A percentile compares a stretch with the other conserved stretches of the same genome.
Evolutionary conservation across 2,329 filamentous ascomycete species (phyloP).

Genomic region (Colletotrichum agaves): DNA sequence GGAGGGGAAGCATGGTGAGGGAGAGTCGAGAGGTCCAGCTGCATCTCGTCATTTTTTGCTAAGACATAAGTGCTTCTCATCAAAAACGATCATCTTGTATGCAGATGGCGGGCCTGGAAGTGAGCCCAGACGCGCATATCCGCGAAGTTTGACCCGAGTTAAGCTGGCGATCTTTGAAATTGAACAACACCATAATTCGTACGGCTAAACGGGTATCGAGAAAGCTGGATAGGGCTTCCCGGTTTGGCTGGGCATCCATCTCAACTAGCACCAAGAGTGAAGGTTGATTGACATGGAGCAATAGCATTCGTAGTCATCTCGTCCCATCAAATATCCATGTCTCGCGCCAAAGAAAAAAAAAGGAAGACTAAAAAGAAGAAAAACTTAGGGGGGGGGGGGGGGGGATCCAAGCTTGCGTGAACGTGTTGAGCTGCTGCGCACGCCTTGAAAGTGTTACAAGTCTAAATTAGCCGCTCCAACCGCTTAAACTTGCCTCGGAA

Average conservation of each 20-base stretch:
- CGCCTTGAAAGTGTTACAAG: conserved; percentile 35
- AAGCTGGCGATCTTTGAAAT: neutral
- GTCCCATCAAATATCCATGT: neutral
- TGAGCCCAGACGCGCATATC: conserved; percentile 24
- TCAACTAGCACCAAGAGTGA: neutral
- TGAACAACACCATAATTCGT: conserved; percentile 1
- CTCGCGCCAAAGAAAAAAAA: neutral
- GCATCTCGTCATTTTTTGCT: conserved; percentile 3
- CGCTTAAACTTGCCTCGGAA: conserved; percentile 33
- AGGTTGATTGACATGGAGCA: neutral
- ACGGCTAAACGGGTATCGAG: neutral
- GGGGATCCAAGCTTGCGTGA: conserved; percentile 29
- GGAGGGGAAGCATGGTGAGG: neutral
- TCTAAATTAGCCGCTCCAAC: conserved; percentile 38
- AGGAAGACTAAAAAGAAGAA: no score
- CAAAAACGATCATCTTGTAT: conserved; percentile 11
- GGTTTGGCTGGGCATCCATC: conserved; percentile 1
- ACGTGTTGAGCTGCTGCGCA: conserved; percentile 18
- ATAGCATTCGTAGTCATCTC: neutral
- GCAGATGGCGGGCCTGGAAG: conserved; percentile 1
- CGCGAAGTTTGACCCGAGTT: conserved; percentile 7
- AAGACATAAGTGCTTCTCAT: neutral
- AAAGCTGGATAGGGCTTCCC: neutral
- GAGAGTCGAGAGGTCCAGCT: neutral
- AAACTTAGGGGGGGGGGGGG: no score